phyloP scores from a whole-genome alignment of 2,329 filamentous ascomycete species.

The Alternaria dauci region DNA sequence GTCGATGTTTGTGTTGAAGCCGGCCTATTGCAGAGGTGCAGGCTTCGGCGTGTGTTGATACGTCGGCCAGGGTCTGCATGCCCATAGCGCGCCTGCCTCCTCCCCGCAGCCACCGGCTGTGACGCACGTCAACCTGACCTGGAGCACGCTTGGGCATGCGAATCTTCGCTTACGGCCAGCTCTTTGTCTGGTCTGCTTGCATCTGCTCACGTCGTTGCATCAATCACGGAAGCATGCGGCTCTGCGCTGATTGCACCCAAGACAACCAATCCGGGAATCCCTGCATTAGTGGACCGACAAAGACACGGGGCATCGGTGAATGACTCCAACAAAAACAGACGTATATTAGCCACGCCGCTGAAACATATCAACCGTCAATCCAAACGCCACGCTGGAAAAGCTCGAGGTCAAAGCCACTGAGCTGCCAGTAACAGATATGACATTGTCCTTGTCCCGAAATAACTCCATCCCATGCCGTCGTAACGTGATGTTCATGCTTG shows the following conservation, averaged over 20 bases:
- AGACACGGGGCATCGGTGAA: not conserved
- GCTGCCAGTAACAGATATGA: slow-evolving; percentile 18
- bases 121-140: slow-evolving; percentile 17
- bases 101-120: slow-evolving; percentile 25
- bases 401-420: slow-evolving; percentile 18
- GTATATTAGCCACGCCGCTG: slow-evolving; percentile 18
- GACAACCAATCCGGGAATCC: slow-evolving; percentile 1
- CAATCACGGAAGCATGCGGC: not conserved
- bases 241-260: not conserved
- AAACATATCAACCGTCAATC: slow-evolving; percentile 13
- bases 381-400: slow-evolving; percentile 39
- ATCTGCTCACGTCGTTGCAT: not conserved
- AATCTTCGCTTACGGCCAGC: not conserved
- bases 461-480: slow-evolving; percentile 33
- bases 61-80: slow-evolving; percentile 22
- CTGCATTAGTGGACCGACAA: slow-evolving; percentile 1
- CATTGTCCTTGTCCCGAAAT: slow-evolving; percentile 18
- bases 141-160: not conserved
- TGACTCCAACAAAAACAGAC: not conserved
- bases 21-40: slow-evolving; percentile 24
- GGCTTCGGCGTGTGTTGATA: slow-evolving; percentile 28
- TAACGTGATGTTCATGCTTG: slow-evolving; percentile 20
- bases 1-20: slow-evolving; percentile 18
- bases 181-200: not conserved
- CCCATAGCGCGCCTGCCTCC: slow-evolving; percentile 35